A percentile compares a stretch with the other conserved stretches of the same genome.
phyloP scores from a whole-genome alignment of 2,329 filamentous ascomycete genomes.

The Mycosphaerella arachidis region DNA sequence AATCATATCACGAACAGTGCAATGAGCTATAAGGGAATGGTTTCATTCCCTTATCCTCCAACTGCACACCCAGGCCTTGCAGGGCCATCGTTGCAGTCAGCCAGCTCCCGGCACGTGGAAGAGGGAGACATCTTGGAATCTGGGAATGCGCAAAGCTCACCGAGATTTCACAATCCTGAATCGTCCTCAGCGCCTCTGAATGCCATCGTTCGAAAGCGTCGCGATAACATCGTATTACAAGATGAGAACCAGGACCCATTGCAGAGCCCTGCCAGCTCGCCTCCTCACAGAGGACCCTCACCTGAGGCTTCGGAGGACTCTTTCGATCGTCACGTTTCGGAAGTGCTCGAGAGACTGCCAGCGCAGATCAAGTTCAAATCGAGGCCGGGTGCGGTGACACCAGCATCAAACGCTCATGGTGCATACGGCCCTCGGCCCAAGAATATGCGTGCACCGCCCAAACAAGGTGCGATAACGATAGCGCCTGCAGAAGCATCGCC shows the following conservation, averaged over 20 bases:
- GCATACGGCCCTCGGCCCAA: constrained; percentile 21
- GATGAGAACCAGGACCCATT: constrained; percentile 7
- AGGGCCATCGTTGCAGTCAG: not conserved
- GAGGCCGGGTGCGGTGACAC: constrained; percentile 43
- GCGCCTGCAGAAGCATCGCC: constrained; percentile 35
- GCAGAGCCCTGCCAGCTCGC: not conserved
- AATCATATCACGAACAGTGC: not conserved
- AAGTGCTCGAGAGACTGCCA: constrained; percentile 32
- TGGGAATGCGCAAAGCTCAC: not conserved
- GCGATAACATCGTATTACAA: constrained; percentile 13
- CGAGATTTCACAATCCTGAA: not conserved
- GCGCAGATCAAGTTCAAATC: constrained; percentile 70
- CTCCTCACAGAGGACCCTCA: not conserved
- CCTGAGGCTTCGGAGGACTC: constrained; percentile 27
- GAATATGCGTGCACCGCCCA: constrained; percentile 10
- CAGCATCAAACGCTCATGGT: constrained; percentile 18
- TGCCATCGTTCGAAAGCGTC: constrained; percentile 40
- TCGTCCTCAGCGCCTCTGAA: constrained; percentile 38
- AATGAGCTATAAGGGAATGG: constrained; percentile 13
- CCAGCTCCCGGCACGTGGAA: not conserved
- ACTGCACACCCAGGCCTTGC: not conserved
- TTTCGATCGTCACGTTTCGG: constrained; percentile 53
- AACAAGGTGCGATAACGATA: constrained; percentile 24
- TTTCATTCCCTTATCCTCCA: constrained; percentile 15
- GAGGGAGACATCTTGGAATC: not conserved